phyloP scores from a whole-genome alignment of 2,329 filamentous ascomycete species.

The Sporothrix brunneoviolacea region DNA sequence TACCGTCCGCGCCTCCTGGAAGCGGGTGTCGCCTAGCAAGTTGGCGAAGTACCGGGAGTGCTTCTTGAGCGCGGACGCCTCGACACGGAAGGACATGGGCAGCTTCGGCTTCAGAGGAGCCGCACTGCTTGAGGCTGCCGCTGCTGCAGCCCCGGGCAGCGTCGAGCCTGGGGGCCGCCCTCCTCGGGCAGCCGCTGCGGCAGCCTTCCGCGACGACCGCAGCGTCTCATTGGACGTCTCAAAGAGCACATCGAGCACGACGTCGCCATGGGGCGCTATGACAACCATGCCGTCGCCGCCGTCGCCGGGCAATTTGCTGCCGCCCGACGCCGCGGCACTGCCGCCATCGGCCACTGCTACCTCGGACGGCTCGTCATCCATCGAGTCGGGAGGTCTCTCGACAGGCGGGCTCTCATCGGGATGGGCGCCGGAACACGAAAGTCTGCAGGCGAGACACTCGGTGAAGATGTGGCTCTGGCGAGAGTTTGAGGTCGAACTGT shows the following conservation, averaged over 20 bases:
- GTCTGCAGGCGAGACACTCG: no score
- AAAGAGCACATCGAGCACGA: constrained; percentile 61
- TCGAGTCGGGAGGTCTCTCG: constrained; percentile 11
- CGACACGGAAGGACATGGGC: constrained; percentile 52
- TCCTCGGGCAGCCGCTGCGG: constrained; percentile 21
- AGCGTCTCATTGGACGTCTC: constrained; percentile 49
- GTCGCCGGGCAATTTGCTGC: not conserved
- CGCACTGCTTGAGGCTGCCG: not conserved
- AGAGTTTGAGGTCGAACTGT: not conserved
- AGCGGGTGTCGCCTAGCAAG: constrained; percentile 56
- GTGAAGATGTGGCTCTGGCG: not conserved
- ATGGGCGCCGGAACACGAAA: no score
- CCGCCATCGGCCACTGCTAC: constrained; percentile 8
- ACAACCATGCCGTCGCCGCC: constrained; percentile 32
- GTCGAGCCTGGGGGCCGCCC: not conserved
- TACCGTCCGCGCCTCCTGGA: constrained; percentile 55
- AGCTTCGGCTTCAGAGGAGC: constrained; percentile 28
- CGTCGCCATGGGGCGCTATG: constrained; percentile 53
- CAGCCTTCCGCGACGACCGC: constrained; percentile 36
- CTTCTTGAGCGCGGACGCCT: constrained; percentile 47
- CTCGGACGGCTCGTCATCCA: constrained; percentile 21
- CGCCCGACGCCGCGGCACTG: constrained; percentile 11
- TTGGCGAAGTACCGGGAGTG: constrained; percentile 65
- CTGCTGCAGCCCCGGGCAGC: constrained; percentile 16
- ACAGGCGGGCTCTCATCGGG: constrained; percentile 9